Evolutionary conservation across 192 early-diverging fungal species (phyloP), one percentile per base, ranked within the genome.

Genomic region (Coemansia sp.): DNA sequence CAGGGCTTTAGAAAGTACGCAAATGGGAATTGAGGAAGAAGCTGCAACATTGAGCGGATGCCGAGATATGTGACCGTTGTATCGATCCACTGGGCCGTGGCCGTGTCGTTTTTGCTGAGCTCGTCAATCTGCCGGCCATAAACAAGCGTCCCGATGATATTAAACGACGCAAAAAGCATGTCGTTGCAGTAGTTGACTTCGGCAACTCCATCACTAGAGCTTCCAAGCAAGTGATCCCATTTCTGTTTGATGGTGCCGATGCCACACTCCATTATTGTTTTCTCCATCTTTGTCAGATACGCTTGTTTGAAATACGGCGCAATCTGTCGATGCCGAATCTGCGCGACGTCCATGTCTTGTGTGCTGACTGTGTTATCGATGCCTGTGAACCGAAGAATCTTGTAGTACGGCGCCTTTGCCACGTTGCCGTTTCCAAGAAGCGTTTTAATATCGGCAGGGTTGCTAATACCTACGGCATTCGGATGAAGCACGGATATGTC

Each of bases 141-240:
- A n/a, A 68, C 71, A 25, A 79, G 54, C 9, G 64, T 69, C n/a
- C 72, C 64, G 36, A 80, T 80, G 2, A 59, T 69, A 59, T 80
- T 73, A 50, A 75, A 80, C 8, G 72, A 62, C 0, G 67, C 52
- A 59, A 71, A 74, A 13, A 72, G 42, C 55, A 80, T 71, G 50
- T 74, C 68, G 25, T 74, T 50, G 53, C 71, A 53, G 55, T 67
- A 80, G 41, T 80, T 80, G 45, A 80, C 64, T 38, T 80, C 69
- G 7, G 45, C 68, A 19, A n/a, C 40, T 6, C 77, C 72, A 23
- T 41, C 38, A 10, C 41, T 19, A 22, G 62, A 70, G 30, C 59
- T 47, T 0, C 15, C 48, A 23, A 80, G 61, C 13, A 65, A 23
- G 2, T 31, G 31, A 55, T 80, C 64, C 67, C 67, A 80, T 27